Evolutionary conservation across 2,329 filamentous ascomycete genomes (phyloP).

Genomic region (Neofusicoccum umdonicola): DNA sequence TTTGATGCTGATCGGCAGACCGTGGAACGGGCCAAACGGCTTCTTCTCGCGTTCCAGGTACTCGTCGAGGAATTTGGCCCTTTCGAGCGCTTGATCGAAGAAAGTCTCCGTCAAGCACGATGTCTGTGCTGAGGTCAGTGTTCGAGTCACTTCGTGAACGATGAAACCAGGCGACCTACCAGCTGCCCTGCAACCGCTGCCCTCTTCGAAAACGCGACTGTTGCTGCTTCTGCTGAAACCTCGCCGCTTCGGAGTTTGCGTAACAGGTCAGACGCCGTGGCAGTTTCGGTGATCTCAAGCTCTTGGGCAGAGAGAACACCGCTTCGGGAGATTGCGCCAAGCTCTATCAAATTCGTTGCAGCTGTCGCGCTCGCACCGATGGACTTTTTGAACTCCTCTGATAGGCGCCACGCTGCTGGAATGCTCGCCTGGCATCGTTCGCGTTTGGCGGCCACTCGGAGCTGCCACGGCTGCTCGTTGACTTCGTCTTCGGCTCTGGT

Average conservation of each 20-base stretch:
- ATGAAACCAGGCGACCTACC: neutral
- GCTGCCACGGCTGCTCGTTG: constrained; percentile 4
- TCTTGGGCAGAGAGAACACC: constrained; percentile 33
- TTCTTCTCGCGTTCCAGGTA: constrained; percentile 35
- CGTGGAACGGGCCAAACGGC: constrained; percentile 45
- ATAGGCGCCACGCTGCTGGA: constrained; percentile 31
- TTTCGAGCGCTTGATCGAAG: constrained; percentile 34
- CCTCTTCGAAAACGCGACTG: constrained; percentile 54
- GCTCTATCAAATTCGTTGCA: neutral
- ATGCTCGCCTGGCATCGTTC: neutral
- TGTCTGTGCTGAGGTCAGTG: constrained; percentile 20
- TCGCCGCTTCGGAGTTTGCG: constrained; percentile 25
- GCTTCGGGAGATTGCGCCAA: constrained; percentile 16
- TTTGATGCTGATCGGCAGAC: constrained; percentile 51
- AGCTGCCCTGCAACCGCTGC: constrained; percentile 59
- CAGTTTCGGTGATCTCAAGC: constrained; percentile 33
- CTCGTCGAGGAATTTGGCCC: constrained; percentile 30
- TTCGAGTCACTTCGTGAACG: neutral
- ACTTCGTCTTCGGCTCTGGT: neutral
- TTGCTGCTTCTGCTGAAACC: constrained; percentile 42
- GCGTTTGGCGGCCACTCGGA: neutral
- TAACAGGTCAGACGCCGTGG: constrained; percentile 35
- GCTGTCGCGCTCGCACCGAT: neutral
- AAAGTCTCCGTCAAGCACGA: constrained; percentile 42
- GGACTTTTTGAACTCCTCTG: constrained; percentile 18